A percentile compares a stretch with the other conserved stretches of the same genome.
These are phyloP conservation scores for Phaeophleospora eucalypticola DNA, from an alignment of 2,329 filamentous ascomycete genomes.

Conservation along the genomic window DNA sequence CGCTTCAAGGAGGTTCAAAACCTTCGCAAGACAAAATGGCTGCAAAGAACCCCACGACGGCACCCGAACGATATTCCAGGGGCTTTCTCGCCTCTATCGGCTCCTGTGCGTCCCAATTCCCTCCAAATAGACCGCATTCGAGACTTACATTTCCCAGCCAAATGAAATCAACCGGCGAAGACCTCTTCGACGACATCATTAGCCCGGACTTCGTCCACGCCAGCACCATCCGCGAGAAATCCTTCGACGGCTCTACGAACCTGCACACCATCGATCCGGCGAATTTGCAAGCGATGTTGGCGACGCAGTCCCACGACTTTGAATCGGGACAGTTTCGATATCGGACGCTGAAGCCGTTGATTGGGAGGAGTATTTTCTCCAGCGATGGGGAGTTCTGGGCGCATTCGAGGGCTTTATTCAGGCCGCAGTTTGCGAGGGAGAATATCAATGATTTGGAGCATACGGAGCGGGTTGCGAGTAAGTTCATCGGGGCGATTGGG, in stretches of 20 bases:
- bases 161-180: constrained; percentile 7
- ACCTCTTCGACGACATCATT: constrained; percentile 14
- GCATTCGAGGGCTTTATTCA: constrained; percentile 27
- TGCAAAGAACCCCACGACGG: too few species aligned
- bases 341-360: constrained; percentile 20
- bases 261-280: constrained; percentile 37
- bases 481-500: constrained; percentile 34
- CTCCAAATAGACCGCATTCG: too few species aligned
- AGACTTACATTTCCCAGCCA: too few species aligned
- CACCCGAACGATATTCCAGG: too few species aligned
- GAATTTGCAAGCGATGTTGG: constrained; percentile 54
- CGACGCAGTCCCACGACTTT: constrained; percentile 51
- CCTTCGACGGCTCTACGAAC: constrained; percentile 9
- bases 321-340: constrained; percentile 21
- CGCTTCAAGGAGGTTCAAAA: too few species aligned
- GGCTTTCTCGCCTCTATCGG: too few species aligned
- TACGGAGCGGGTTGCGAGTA: constrained; percentile 19
- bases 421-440: constrained; percentile 31
- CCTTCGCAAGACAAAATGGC: too few species aligned
- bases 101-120: too few species aligned
- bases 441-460: constrained; percentile 31
- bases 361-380: constrained; percentile 30
- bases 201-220: constrained; percentile 6
- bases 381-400: constrained; percentile 30
- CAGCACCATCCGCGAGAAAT: constrained; percentile 4